Evolutionary conservation across 495 filamentous ascomycete species (phyloP).

Genomic region (Neurospora sp.): DNA sequence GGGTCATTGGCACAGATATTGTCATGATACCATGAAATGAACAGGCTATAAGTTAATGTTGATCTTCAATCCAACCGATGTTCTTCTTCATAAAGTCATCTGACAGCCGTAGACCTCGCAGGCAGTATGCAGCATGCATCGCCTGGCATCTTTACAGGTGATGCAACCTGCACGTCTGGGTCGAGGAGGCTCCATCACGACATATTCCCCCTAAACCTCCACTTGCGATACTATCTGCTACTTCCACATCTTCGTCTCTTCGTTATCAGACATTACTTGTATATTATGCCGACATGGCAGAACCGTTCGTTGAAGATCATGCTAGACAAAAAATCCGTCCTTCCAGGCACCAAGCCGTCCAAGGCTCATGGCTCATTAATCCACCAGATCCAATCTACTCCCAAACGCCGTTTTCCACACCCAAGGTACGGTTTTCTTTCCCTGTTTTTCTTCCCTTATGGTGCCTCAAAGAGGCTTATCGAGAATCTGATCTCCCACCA

Average conservation of each 20-base stretch:
- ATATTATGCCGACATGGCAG: not conserved
- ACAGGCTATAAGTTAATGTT: not conserved
- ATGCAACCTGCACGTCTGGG: not conserved
- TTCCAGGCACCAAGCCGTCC: not conserved
- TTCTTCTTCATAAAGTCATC: not conserved
- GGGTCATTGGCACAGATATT: not conserved
- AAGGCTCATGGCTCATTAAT: not conserved
- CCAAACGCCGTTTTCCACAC: not conserved
- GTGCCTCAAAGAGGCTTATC: not conserved
- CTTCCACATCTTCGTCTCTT: not conserved
- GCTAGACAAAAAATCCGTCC: not conserved
- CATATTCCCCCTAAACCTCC: not conserved
- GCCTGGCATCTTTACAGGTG: not conserved
- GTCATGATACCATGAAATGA: not conserved
- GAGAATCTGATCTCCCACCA: slow-evolving; percentile 13
- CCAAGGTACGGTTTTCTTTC: not conserved
- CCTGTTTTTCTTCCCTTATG: not conserved
- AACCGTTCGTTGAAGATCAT: not conserved
- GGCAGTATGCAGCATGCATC: not conserved
- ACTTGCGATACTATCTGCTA: not conserved
- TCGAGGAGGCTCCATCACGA: not conserved
- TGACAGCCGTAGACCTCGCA: not conserved
- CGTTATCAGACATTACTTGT: not conserved
- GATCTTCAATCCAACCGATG: not conserved
- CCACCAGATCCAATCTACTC: not conserved